Conservation (phyloP, 345 rosid species). For the Rhodamnia argentea region DNA sequence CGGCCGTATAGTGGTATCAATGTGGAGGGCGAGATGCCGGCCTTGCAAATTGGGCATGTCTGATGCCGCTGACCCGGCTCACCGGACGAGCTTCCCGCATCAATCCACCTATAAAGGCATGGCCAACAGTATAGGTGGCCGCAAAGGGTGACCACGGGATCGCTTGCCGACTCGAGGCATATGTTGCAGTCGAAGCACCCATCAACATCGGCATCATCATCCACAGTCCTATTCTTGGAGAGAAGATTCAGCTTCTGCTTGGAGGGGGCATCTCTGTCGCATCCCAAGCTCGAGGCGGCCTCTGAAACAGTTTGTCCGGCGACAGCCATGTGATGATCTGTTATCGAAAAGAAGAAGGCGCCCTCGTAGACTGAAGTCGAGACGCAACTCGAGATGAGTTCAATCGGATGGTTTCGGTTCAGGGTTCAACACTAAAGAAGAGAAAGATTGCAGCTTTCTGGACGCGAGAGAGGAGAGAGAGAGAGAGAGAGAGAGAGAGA, state of each 20-base stretch:
- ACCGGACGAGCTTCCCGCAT: slow-evolving; percentile 23
- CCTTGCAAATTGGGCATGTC: slow-evolving; percentile 76
- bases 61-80: slow-evolving; percentile 28
- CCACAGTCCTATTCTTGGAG: not conserved
- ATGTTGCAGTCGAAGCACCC: slow-evolving; percentile 75
- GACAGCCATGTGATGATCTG: not conserved
- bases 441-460: not conserved
- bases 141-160: slow-evolving; percentile 74
- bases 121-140: slow-evolving; percentile 92
- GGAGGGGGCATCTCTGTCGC: not conserved
- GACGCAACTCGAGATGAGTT: not conserved
- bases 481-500: not conserved
- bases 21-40: slow-evolving; percentile 1
- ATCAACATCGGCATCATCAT: not conserved
- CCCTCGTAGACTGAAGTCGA: not conserved
- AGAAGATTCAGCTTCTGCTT: not conserved
- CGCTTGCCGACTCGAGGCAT: slow-evolving; percentile 58
- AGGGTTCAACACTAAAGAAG: not conserved
- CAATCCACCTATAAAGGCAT: slow-evolving; percentile 62
- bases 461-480: not conserved
- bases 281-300: not conserved
- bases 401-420: not conserved
- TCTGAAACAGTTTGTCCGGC: not conserved
- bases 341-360: not conserved
- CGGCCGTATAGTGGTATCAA: too few species aligned